Base-by-base conservation (phyloP, 2,329 filamentous ascomycete genomes). In the Aspergillus sojae region DNA sequence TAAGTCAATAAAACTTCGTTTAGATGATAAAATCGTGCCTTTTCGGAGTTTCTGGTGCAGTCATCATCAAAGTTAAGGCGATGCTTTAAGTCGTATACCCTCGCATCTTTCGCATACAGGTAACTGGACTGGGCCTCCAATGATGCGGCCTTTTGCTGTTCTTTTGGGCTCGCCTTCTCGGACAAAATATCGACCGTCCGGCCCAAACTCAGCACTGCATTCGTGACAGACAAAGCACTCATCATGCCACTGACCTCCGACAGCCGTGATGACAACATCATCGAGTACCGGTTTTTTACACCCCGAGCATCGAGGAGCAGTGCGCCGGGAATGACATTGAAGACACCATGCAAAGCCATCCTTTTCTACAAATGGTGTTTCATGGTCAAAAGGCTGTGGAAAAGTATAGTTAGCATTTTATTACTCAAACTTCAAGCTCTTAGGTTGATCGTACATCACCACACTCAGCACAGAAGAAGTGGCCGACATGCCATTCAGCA, bases 401-500 rank as follows among this genome's bases (percentile, higher is more conserved):
- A 2, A 36, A 66, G n/a, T 12, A 12, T 34, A 63, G 65, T 71
- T 65, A 72, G 63, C 41, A 60, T 23, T 3, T 11, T 32, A 55
- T 39, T n/a, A 30, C 3, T 16, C 12, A 43, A 48, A 30, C 16
- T 36, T 21, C 34, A 34, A 23, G 26, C 12, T 12, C 21, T 23
- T 56, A 46, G n/a, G 28, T 9, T 14, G 45, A 61, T 67, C 80
- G 64, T 77, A 83, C 81, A 80, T 99, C 94, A 69, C 95, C 95
- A 76, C 95, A 99, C 83, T 99, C 93, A 48, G 95, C 95, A 75
- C 95, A 99, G 85, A 99, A 99, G 82, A 99, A 99, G 80, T 99
- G 95, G 0, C 95, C 95, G 59, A 92, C 91, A 77, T 99, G 95
- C 92, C 93, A 99, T 79, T 97, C 93, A n/a, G 90, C 88, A 1